These are phyloP conservation scores for Hibiscus tridactylites DNA, from an alignment of 345 rosid genomes.

Conservation along the genomic window DNA sequence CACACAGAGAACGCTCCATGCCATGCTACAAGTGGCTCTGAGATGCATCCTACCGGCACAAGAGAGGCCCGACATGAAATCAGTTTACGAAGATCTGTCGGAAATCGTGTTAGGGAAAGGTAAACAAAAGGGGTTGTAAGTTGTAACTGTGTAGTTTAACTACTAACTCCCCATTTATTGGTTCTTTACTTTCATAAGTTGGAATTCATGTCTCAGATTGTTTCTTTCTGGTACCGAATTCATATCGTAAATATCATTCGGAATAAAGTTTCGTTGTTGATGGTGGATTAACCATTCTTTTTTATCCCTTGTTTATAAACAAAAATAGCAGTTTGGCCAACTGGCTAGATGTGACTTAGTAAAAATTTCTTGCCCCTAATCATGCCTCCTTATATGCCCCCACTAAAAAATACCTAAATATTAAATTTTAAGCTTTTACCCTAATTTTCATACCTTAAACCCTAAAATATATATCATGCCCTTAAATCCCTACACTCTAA, in stretches of 20 bases:
- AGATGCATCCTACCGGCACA: conserved; percentile 71
- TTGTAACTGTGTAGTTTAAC: background rate
- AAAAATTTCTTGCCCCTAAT: no score
- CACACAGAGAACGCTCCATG: conserved; percentile 29
- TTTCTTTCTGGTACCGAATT: background rate
- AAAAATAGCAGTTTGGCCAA: no score
- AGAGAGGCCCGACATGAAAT: conserved; percentile 73
- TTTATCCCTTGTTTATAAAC: no score
- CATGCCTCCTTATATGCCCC: no score
- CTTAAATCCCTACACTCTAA: no score
- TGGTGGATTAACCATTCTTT: background rate
- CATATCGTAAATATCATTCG: background rate
- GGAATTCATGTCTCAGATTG: background rate
- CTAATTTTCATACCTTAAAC: no score
- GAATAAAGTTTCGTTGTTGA: background rate
- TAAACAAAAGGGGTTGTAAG: conserved; percentile 4
- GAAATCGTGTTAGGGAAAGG: conserved; percentile 14
- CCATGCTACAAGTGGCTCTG: conserved; percentile 55
- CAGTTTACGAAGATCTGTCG: conserved; percentile 55
- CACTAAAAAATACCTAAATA: no score
- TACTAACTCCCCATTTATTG: conserved; percentile 12
- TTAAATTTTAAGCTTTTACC: no score
- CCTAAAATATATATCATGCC: no score
- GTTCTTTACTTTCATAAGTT: background rate
- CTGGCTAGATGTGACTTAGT: no score